Evolutionary conservation across 2,329 filamentous ascomycete genomes (phyloP).

Genomic region (Alternaria rosae): DNA sequence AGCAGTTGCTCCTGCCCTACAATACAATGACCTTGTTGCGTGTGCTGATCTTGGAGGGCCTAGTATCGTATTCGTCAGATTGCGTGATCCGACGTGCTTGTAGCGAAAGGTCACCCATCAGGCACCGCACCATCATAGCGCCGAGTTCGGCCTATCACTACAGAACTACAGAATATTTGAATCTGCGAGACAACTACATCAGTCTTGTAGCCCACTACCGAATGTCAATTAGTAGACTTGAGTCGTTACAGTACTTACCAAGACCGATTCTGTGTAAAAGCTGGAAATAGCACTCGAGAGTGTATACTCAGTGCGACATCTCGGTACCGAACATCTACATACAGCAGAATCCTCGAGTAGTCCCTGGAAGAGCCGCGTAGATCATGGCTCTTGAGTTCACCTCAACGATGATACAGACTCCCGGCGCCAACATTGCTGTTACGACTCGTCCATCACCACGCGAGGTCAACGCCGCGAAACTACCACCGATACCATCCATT

Average conservation of each 20-base stretch:
- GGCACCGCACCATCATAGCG: conserved; percentile 10
- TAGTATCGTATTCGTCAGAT: conserved; percentile 15
- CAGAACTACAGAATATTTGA: not conserved
- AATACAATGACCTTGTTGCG: not conserved
- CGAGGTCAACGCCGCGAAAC: not conserved
- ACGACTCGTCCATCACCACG: not conserved
- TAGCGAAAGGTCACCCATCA: conserved; percentile 30
- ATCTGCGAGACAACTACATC: not conserved
- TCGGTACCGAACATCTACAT: not conserved
- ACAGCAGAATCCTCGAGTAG: not conserved
- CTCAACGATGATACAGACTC: not conserved
- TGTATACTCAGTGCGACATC: not conserved
- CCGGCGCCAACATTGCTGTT: not conserved
- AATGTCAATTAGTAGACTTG: not conserved
- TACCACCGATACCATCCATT: not conserved
- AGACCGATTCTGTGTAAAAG: not conserved
- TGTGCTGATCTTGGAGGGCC: not conserved
- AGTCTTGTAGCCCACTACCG: not conserved
- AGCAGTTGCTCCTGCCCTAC: not conserved
- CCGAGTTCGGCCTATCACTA: not conserved
- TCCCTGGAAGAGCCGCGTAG: not conserved
- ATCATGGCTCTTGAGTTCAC: not conserved
- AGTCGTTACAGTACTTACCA: not conserved
- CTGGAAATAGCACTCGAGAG: not conserved
- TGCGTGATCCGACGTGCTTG: conserved; percentile 47